Percentiles rank a stretch among this genome's conserved stretches.
phyloP scores from a whole-genome alignment of 192 early-diverging fungal genomes.

The Coemansia sp. region DNA sequence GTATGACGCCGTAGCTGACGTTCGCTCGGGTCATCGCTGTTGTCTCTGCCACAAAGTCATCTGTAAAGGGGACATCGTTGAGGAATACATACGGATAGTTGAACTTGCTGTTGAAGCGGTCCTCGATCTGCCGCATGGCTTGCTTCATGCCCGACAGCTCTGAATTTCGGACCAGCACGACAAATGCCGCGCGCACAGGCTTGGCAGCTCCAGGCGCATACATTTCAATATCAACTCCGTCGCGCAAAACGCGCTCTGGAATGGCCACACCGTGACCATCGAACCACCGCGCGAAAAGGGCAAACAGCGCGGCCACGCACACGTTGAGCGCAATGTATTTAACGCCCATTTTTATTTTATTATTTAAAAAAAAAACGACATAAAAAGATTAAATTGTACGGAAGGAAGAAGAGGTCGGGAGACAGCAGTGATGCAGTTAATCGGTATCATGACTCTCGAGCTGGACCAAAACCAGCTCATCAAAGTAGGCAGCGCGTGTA shows the following conservation, averaged over 20 bases:
- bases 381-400: conserved; percentile 2
- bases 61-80: conserved; percentile 73
- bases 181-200: conserved; percentile 64
- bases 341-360: background rate
- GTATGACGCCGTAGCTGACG: conserved; percentile 64
- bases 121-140: conserved; percentile 73
- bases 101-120: conserved; percentile 75
- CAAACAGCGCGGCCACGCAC: conserved; percentile 33
- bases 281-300: conserved; percentile 9
- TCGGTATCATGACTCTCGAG: conserved; percentile 25
- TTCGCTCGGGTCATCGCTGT: conserved; percentile 58
- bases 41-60: conserved; percentile 63
- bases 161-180: conserved; percentile 73
- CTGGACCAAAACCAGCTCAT: conserved; percentile 45
- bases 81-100: conserved; percentile 87
- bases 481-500: conserved; percentile 30
- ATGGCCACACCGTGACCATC: background rate
- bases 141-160: conserved; percentile 63
- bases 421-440: background rate
- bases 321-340: conserved; percentile 20
- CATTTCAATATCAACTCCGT: conserved; percentile 13
- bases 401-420: background rate
- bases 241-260: background rate
- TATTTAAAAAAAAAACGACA: background rate
- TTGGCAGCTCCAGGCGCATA: conserved; percentile 23